Evolutionary conservation across 306 rosid species (phyloP).

Genomic region (Rosa lucieae): DNA sequence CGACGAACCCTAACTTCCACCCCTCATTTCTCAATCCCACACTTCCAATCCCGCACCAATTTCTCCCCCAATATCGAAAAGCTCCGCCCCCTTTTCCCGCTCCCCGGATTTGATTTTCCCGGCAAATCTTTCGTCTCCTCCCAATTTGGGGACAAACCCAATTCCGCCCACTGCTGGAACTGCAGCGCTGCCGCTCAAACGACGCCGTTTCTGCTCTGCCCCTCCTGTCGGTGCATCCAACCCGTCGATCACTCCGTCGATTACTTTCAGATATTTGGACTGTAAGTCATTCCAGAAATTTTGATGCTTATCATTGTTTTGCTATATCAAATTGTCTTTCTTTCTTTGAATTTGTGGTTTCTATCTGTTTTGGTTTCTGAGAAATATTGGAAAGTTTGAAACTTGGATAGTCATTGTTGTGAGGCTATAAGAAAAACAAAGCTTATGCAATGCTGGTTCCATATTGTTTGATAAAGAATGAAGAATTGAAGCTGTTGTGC

Average conservation of each 20-base stretch:
- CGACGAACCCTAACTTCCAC: conserved; percentile 38
- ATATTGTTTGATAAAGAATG: not conserved
- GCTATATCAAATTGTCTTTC: not conserved
- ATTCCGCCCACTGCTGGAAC: conserved; percentile 59
- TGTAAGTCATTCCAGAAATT: conserved; percentile 42
- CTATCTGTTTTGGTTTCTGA: conserved; percentile 7
- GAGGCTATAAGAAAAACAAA: not conserved
- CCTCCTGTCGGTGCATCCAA: conserved; percentile 71
- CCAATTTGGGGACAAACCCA: not conserved
- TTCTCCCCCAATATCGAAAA: not conserved
- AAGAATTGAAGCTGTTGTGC: not conserved
- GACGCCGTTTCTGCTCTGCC: conserved; percentile 58
- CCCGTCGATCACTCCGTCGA: conserved; percentile 67
- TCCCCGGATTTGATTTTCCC: conserved; percentile 15
- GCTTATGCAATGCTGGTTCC: not conserved
- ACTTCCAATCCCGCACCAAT: conserved; percentile 7
- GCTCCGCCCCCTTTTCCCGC: conserved; percentile 8
- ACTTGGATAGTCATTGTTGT: not conserved
- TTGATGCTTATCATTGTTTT: not conserved
- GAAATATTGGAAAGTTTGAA: not conserved
- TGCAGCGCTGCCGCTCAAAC: conserved; percentile 46
- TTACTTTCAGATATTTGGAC: conserved; percentile 72
- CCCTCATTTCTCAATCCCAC: conserved; percentile 10
- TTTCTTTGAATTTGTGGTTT: not conserved
- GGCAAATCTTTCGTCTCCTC: conserved; percentile 36